Conservation (phyloP, 805 yeast species). For the Jamesozyma spencerorum region DNA sequence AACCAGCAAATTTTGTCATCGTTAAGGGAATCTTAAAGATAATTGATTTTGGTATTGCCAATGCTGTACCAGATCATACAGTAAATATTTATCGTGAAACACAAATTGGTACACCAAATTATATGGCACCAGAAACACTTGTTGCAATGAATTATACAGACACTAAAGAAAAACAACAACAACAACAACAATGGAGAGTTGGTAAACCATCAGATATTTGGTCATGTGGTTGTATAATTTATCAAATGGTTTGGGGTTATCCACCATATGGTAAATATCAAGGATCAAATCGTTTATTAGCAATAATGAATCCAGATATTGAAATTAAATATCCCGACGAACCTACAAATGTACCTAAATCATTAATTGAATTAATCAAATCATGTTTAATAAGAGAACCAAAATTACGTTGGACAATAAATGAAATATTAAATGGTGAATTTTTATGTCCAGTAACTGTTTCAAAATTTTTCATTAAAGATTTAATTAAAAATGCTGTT, state of each 20-base stretch:
- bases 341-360: slow-evolving; percentile 57
- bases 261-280: slow-evolving; percentile 81
- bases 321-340: slow-evolving; percentile 55
- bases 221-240: slow-evolving; percentile 95
- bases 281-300: slow-evolving; percentile 69
- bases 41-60: slow-evolving; percentile 94
- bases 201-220: slow-evolving; percentile 95
- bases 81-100: slow-evolving; percentile 81
- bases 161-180: slow-evolving; percentile 19
- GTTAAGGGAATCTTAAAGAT: slow-evolving; percentile 79
- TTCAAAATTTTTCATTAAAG: slow-evolving; percentile 54
- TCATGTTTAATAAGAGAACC: slow-evolving; percentile 70
- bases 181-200: slow-evolving; percentile 46
- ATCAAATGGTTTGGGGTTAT: slow-evolving; percentile 88
- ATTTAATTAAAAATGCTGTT: slow-evolving; percentile 68
- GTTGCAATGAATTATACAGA: slow-evolving; percentile 41
- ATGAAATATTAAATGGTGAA: slow-evolving; percentile 49
- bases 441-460: slow-evolving; percentile 72
- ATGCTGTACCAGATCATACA: slow-evolving; percentile 87
- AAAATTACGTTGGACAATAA: slow-evolving; percentile 45
- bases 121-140: slow-evolving; percentile 96
- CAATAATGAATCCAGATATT: slow-evolving; percentile 78
- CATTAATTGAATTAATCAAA: slow-evolving; percentile 61
- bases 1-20: slow-evolving; percentile 63
- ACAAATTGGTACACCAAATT: slow-evolving; percentile 91